Evolutionary conservation across 2,329 filamentous ascomycete species (phyloP).

Genomic region (Gnomoniopsis sp.): DNA sequence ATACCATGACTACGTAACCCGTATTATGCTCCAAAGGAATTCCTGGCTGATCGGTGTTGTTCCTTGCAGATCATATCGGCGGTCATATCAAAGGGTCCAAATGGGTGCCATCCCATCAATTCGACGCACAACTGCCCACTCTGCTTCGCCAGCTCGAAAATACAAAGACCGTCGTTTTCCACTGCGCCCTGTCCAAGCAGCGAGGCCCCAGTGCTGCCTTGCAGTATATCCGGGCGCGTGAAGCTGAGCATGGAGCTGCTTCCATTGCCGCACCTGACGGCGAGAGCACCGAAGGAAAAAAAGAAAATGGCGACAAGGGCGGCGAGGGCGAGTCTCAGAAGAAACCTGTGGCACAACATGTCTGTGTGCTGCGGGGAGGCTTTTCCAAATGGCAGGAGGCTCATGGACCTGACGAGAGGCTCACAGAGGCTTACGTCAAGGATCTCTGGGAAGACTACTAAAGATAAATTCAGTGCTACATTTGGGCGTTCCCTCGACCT

Average conservation of each 20-base stretch:
- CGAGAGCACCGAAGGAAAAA: conserved; percentile 9
- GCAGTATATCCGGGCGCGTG: conserved; percentile 70
- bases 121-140: conserved; percentile 76
- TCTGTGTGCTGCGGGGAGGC: conserved; percentile 78
- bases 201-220: conserved; percentile 82
- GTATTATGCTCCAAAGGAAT: too few relatives aligned
- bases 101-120: conserved; percentile 69
- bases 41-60: too few relatives aligned
- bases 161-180: conserved; percentile 85
- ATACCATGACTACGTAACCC: neutral
- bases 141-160: conserved; percentile 74
- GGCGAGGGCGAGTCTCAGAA: conserved; percentile 28
- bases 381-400: conserved; percentile 88
- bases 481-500: neutral
- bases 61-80: conserved; percentile 72
- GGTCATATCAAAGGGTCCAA: conserved; percentile 79
- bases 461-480: neutral
- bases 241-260: conserved; percentile 38
- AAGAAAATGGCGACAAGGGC: conserved; percentile 15
- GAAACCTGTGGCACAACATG: conserved; percentile 53
- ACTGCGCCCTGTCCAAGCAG: conserved; percentile 90
- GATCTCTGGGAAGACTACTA: conserved; percentile 74
- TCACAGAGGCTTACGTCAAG: conserved; percentile 82
- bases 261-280: conserved; percentile 18
- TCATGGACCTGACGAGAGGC: conserved; percentile 70